Evolutionary conservation across 148 eudicot genomes (phyloP).

Genomic region (Bassia scoparia): DNA sequence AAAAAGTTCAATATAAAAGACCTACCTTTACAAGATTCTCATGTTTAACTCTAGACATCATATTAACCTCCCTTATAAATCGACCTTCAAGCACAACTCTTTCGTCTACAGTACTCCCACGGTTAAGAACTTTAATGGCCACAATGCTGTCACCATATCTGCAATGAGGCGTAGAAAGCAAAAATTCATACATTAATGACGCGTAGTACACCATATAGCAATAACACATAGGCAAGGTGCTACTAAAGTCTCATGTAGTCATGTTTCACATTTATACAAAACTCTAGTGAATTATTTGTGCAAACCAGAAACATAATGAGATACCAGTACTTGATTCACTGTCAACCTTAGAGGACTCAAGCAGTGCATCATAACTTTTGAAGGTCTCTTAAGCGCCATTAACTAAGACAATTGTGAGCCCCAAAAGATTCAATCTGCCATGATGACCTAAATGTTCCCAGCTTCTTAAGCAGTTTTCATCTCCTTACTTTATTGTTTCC

Average conservation of each 20-base stretch:
- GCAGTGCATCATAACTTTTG: background rate
- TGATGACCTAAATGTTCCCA: background rate
- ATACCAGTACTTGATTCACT: background rate
- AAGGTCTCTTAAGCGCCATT: background rate
- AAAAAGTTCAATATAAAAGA: slow-evolving; percentile 1
- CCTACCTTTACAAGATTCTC: slow-evolving; percentile 81
- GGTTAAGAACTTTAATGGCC: slow-evolving; percentile 83
- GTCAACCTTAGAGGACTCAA: background rate
- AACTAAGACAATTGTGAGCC: background rate
- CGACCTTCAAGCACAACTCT: slow-evolving; percentile 66
- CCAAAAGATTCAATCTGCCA: background rate
- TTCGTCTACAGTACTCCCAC: slow-evolving; percentile 70
- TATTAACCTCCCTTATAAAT: slow-evolving; percentile 82
- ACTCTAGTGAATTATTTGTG: no score
- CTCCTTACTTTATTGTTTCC: no score
- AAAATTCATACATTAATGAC: slow-evolving; percentile 2
- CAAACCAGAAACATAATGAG: background rate
- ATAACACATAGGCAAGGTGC: background rate
- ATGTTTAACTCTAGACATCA: slow-evolving; percentile 94
- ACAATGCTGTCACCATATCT: slow-evolving; percentile 82
- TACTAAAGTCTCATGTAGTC: background rate
- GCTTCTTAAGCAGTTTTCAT: background rate
- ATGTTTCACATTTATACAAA: background rate
- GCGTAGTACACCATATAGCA: background rate
- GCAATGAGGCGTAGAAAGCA: slow-evolving; percentile 20